phyloP scores from a whole-genome alignment of 441 rosid genomes.

The Pelargonium australe region DNA sequence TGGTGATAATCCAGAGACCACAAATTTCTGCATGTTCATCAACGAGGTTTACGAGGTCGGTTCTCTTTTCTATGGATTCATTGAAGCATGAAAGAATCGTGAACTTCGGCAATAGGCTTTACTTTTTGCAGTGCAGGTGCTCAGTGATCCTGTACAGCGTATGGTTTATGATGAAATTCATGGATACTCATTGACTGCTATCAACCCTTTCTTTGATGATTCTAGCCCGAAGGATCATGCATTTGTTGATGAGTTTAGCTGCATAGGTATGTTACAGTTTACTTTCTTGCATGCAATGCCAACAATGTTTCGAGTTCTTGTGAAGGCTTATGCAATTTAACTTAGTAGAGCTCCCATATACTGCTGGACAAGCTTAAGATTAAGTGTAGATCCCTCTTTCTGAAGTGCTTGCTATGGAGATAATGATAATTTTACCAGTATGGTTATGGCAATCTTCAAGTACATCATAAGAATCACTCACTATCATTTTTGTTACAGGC shows the following conservation, averaged over 20 bases:
- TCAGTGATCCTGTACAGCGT: conserved; percentile 88
- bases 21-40: conserved; percentile 89
- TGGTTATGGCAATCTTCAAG: not conserved
- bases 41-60: conserved; percentile 82
- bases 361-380: no score
- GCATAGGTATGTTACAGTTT: conserved; percentile 58
- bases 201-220: conserved; percentile 81
- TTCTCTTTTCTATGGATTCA: conserved; percentile 15
- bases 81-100: not conserved
- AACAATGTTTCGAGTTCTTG: not conserved
- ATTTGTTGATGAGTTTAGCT: conserved; percentile 91
- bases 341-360: not conserved
- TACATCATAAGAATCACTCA: not conserved
- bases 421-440: not conserved
- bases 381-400: no score
- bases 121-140: conserved; percentile 52
- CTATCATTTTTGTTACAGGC: conserved; percentile 35
- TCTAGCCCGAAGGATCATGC: conserved; percentile 56
- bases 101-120: not conserved
- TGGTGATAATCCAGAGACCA: conserved; percentile 68
- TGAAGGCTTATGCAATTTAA: not conserved
- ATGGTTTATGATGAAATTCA: conserved; percentile 96
- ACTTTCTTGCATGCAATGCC: not conserved
- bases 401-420: no score
- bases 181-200: conserved; percentile 77